phyloP scores from a whole-genome alignment of 257 asterid genomes.

The Scutellaria galericulata region DNA sequence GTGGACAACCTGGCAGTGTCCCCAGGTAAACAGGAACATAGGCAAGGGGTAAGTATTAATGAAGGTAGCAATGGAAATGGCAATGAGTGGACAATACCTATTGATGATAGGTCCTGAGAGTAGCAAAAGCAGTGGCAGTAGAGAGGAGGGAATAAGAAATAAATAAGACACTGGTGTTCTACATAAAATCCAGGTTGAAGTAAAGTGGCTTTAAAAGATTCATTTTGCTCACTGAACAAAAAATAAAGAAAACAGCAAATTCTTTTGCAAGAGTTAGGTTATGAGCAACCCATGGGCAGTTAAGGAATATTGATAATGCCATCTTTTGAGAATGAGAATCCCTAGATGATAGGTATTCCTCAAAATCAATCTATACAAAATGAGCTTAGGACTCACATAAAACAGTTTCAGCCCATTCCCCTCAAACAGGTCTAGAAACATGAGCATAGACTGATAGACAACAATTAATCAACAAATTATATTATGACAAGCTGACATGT shows the following conservation, averaged over 20 bases:
- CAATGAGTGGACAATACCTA: neutral
- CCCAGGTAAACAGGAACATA: neutral
- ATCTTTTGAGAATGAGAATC: constrained; percentile 17
- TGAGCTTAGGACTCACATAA: constrained; percentile 17
- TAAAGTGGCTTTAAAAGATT: neutral
- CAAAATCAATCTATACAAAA: neutral
- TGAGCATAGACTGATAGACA: neutral
- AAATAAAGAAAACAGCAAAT: neutral
- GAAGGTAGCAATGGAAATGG: neutral
- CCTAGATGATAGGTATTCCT: neutral
- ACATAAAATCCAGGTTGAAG: neutral
- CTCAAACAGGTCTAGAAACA: constrained; percentile 12
- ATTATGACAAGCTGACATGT: constrained; percentile 21
- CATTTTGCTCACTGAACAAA: neutral
- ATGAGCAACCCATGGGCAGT: constrained; percentile 16
- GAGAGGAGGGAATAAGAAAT: neutral
- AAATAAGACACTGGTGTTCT: neutral
- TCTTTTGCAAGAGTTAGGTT: constrained; percentile 3
- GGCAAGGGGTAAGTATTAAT: neutral
- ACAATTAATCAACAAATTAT: constrained; percentile 25
- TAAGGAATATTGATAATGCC: neutral
- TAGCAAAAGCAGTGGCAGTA: neutral
- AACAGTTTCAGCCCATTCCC: constrained; percentile 23
- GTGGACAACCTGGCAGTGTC: neutral
- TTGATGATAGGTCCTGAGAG: neutral